Conservation (phyloP, 805 yeast genomes). For the Candida manassasensis region DNA sequence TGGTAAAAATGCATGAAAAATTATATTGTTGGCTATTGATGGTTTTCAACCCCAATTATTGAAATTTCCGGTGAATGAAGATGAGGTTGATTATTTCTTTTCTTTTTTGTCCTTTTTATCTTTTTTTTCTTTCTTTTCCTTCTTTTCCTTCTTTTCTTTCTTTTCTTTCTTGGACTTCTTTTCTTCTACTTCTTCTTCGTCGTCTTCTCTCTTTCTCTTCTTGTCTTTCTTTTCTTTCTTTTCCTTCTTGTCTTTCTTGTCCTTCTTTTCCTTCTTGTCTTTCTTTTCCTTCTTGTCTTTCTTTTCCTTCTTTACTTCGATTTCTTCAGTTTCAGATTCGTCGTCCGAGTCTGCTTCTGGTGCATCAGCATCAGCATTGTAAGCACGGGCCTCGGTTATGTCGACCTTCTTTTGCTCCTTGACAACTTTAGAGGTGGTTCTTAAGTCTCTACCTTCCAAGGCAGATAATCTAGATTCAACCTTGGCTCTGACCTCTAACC, state of each 20-base stretch:
- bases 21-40: slow-evolving; percentile 1
- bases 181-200: slow-evolving; percentile 14
- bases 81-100: slow-evolving; percentile 14
- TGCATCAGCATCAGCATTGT: slow-evolving; percentile 94
- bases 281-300: slow-evolving; percentile 24
- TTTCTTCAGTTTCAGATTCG: slow-evolving; percentile 27
- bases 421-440: slow-evolving; percentile 79
- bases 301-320: slow-evolving; percentile 27
- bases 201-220: slow-evolving; percentile 23
- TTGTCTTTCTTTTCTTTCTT: slow-evolving; percentile 25
- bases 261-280: slow-evolving; percentile 25
- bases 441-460: slow-evolving; percentile 92
- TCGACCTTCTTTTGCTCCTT: slow-evolving; percentile 85
- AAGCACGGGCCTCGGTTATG: slow-evolving; percentile 76
- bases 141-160: slow-evolving; percentile 28
- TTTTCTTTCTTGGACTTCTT: slow-evolving; percentile 23
- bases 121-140: slow-evolving; percentile 28
- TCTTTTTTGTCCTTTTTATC: slow-evolving; percentile 26
- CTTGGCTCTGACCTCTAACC: slow-evolving; percentile 85
- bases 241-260: slow-evolving; percentile 19
- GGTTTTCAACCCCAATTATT: not conserved
- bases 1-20: slow-evolving; percentile 2
- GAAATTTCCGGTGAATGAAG: not conserved
- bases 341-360: slow-evolving; percentile 34
- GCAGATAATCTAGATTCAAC: slow-evolving; percentile 93